Percentiles rank a stretch among this genome's conserved stretches.
Evolutionary conservation across 805 yeast genomes (phyloP).

Genomic region (Nakazawaea ernobii): DNA sequence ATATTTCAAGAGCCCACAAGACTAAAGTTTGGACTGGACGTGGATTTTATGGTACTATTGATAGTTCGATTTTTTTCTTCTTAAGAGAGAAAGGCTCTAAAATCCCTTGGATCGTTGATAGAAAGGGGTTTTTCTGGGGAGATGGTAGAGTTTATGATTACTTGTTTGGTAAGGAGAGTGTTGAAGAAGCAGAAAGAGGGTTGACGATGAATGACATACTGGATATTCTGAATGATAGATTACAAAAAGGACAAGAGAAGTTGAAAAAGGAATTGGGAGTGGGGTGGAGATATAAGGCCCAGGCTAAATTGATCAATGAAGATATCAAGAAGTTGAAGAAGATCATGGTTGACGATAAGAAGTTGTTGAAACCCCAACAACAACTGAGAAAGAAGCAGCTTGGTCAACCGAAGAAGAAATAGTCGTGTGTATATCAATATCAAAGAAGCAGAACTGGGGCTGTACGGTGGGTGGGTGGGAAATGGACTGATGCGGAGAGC

Average conservation of each 20-base stretch:
- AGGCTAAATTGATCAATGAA: slow-evolving; percentile 35
- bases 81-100: slow-evolving; percentile 51
- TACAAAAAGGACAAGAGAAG: slow-evolving; percentile 42
- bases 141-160: slow-evolving; percentile 83
- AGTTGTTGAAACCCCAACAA: not conserved
- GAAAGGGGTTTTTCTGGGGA: slow-evolving; percentile 90
- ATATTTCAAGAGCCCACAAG: slow-evolving; percentile 48
- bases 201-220: slow-evolving; percentile 55
- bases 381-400: too few relatives aligned
- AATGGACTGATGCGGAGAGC: too few relatives aligned
- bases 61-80: slow-evolving; percentile 65
- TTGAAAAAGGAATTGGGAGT: slow-evolving; percentile 49
- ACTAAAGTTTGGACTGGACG: slow-evolving; percentile 81
- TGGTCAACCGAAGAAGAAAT: too few relatives aligned
- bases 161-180: slow-evolving; percentile 71
- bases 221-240: slow-evolving; percentile 41
- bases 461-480: too few relatives aligned
- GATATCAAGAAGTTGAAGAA: slow-evolving; percentile 29
- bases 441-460: too few relatives aligned
- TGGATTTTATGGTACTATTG: slow-evolving; percentile 82
- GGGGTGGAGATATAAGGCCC: slow-evolving; percentile 53
- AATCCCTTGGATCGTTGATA: slow-evolving; percentile 72
- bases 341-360: not conserved
- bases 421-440: too few relatives aligned
- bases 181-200: slow-evolving; percentile 74